Evolutionary conservation across 352 stramenopile species (phyloP).

Genomic region (Plasmopara muralis): DNA sequence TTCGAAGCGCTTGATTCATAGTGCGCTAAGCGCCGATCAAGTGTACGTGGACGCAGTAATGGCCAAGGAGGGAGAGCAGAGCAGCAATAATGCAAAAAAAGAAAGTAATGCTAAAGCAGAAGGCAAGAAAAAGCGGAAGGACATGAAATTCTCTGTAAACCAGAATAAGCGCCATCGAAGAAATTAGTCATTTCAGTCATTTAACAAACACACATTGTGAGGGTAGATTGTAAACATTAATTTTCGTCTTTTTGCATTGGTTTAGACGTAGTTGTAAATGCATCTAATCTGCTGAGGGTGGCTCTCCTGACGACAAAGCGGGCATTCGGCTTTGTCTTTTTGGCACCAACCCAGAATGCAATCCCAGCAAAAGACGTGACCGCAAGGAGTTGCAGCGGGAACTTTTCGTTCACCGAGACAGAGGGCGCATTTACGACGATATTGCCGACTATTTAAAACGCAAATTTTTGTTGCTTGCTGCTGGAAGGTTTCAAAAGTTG

Average conservation of each 20-base stretch:
- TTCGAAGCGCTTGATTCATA: constrained; percentile 80
- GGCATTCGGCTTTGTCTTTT: constrained; percentile 88
- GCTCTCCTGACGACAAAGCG: constrained; percentile 80
- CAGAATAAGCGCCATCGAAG: constrained; percentile 53
- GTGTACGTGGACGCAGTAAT: constrained; percentile 71
- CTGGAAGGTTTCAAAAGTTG: not conserved
- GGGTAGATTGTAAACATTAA: too few species aligned
- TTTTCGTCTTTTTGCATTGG: not conserved
- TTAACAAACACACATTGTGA: too few species aligned
- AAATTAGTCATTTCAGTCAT: constrained; percentile 17
- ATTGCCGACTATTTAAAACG: constrained; percentile 9
- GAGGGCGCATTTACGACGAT: constrained; percentile 74
- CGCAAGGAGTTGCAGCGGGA: constrained; percentile 77
- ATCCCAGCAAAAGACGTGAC: constrained; percentile 90
- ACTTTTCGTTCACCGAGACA: constrained; percentile 75
- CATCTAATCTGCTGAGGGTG: constrained; percentile 89
- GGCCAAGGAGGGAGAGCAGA: constrained; percentile 24
- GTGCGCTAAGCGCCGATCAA: constrained; percentile 78
- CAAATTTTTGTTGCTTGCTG: not conserved
- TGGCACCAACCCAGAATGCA: constrained; percentile 91
- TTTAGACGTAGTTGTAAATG: constrained; percentile 86
- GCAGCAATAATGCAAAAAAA: constrained; percentile 20
- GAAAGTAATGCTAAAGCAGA: constrained; percentile 20
- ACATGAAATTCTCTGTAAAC: constrained; percentile 18
- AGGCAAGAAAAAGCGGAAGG: constrained; percentile 19